Base-by-base conservation (phyloP, 176 grass and related monocot genomes). In the Lolium multiflorum region DNA sequence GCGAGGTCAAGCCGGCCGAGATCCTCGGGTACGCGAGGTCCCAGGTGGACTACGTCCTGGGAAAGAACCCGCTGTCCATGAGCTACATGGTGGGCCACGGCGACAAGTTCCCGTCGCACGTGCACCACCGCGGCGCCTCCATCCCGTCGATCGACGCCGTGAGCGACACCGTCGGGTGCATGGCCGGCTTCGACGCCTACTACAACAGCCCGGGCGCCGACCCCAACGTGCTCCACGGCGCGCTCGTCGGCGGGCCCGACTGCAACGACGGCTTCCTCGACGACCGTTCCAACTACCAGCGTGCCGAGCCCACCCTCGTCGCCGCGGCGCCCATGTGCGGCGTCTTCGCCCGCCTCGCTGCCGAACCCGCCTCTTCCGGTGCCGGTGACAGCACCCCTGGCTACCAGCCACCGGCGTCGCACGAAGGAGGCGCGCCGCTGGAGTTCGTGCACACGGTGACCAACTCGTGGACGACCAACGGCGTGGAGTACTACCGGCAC, bases 21-120 rank as follows among this genome's bases (percentile, higher is more conserved):
- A 78, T 99, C 15, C 11, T 96, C 75, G 67, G 66, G 3, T 96
- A 93, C 88, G 92, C 92, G 14, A 78, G 67, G 84, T 90, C 82
- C 7, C 94, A 98, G 90, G 90, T 43, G 38, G 97, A 98, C 75
- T 96, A 99, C 94, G 74, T 94, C 69, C 87, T 96, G 3, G 97
- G 97, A 1, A 94, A 92, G 78, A 96, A 99, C 80, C 94, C 97
- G 20, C 91, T 85, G 66, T 86, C 81, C 4, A 91, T 91, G 87
- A 99, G 94, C 92, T 99, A 96, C 87, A 87, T 99, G 89, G 92
- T 99, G 0, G 97, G 97, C 2, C 87, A 92, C 41, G 89, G 94
- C 68, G 46, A 60, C 56, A 83, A 51, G 76, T 93, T 90, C 82
- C 94, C 97, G 1, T 85, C 37, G 66, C 94, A 92, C 47, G 90